Percentiles rank a stretch among this genome's conserved stretches.
phyloP scores from a whole-genome alignment of 345 rosid species.

The Bruguiera parviflora region DNA sequence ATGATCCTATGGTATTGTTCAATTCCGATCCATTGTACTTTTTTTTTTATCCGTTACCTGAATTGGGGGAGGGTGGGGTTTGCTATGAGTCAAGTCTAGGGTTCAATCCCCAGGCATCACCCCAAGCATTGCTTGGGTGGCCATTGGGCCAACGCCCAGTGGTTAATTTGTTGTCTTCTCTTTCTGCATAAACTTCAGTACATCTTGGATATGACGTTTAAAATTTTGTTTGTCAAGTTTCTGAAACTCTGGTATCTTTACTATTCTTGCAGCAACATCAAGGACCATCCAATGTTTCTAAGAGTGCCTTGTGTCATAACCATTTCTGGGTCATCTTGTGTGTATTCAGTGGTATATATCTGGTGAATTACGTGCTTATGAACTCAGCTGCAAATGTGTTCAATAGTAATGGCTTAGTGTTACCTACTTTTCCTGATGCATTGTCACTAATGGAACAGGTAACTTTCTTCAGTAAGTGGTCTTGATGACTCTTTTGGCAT shows the following conservation, averaged over 20 bases:
- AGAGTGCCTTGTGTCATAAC: constrained; percentile 58
- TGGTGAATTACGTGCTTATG: constrained; percentile 75
- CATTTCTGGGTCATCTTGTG: constrained; percentile 73
- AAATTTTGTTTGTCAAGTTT: constrained; percentile 6
- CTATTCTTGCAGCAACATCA: constrained; percentile 49
- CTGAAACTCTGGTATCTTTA: constrained; percentile 12
- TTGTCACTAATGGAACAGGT: constrained; percentile 94
- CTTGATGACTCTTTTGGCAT: constrained; percentile 3
- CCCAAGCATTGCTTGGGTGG: no score
- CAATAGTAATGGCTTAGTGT: no score
- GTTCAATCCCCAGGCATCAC: no score
- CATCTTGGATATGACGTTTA: background rate
- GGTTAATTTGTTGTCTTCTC: no score
- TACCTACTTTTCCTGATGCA: constrained; percentile 92
- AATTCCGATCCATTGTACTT: no score
- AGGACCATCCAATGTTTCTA: constrained; percentile 42
- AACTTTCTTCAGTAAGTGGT: constrained; percentile 12
- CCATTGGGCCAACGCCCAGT: no score
- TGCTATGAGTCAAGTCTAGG: background rate
- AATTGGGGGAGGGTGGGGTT: background rate
- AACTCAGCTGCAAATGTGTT: constrained; percentile 79
- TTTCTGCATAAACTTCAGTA: background rate
- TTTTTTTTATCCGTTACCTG: background rate
- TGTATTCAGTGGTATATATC: constrained; percentile 63
- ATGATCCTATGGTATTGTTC: no score